Percentiles rank a stretch among this genome's conserved stretches.
These are phyloP conservation scores for Leccinum aurantiacum DNA, from an alignment of 768 basidiomycete species.

Conservation along the genomic window DNA sequence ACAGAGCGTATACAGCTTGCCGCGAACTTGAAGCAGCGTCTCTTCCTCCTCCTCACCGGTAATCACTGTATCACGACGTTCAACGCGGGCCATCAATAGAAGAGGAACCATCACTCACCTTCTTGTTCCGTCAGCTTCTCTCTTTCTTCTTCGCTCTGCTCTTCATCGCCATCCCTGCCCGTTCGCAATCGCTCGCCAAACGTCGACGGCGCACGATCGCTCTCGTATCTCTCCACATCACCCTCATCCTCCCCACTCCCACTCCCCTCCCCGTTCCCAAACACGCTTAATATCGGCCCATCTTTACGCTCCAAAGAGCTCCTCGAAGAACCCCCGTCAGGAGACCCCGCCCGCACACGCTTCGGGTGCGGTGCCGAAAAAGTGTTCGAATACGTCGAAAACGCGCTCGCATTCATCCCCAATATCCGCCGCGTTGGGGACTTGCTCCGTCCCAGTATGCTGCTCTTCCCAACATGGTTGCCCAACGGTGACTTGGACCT, in stretches of 20 bases:
- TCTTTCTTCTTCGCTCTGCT: conserved; percentile 43
- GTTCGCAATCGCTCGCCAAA: conserved; percentile 72
- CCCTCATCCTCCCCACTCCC: conserved; percentile 45
- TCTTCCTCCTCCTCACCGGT: conserved; percentile 86
- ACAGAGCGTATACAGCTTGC: conserved; percentile 67
- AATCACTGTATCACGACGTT: conserved; percentile 42
- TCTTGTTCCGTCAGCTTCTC: conserved; percentile 64
- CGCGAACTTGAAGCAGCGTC: conserved; percentile 72
- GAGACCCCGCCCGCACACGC: conserved; percentile 54
- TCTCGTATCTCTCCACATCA: conserved; percentile 34
- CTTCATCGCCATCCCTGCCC: conserved; percentile 57
- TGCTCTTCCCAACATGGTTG: conserved; percentile 23
- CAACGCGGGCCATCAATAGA: background rate
- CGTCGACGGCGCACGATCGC: conserved; percentile 35
- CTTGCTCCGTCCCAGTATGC: conserved; percentile 42
- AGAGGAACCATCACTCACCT: conserved; percentile 39
- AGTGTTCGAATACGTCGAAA: conserved; percentile 58
- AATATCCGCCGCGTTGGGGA: conserved; percentile 52
- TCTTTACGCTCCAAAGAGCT: conserved; percentile 46
- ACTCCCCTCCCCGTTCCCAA: conserved; percentile 40
- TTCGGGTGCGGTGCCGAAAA: conserved; percentile 45
- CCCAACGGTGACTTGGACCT: conserved; percentile 55
- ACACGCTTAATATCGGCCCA: conserved; percentile 21
- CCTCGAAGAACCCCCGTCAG: conserved; percentile 41
- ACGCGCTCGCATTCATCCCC: conserved; percentile 49